phyloP scores from a whole-genome alignment of 306 rosid genomes.

The Cicer bijugum region DNA sequence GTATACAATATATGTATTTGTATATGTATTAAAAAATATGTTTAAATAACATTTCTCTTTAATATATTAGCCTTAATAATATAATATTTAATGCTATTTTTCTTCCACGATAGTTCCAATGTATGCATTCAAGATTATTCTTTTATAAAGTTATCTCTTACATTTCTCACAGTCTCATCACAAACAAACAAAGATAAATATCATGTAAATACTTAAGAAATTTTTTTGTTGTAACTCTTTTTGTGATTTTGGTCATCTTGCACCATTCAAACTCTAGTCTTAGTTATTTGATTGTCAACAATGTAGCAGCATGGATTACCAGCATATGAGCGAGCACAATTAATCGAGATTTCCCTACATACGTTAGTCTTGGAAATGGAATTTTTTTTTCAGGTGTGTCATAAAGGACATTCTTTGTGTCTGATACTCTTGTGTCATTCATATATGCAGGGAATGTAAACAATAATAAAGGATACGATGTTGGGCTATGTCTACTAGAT shows the following conservation, averaged over 20 bases:
- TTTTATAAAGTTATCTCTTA: neutral
- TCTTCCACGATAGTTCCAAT: too few species aligned
- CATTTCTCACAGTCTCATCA: neutral
- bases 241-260: constrained; percentile 56
- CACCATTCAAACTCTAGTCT: constrained; percentile 79
- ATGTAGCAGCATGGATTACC: constrained; percentile 89
- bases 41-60: too few species aligned
- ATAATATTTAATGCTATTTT: too few species aligned
- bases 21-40: too few species aligned
- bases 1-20: too few species aligned
- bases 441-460: constrained; percentile 66
- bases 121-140: neutral
- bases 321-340: constrained; percentile 87
- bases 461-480: constrained; percentile 6
- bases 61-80: too few species aligned
- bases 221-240: neutral
- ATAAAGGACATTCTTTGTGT: constrained; percentile 46
- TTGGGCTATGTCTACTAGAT: constrained; percentile 55
- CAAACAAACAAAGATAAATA: neutral
- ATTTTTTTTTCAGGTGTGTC: constrained; percentile 58
- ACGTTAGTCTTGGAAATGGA: constrained; percentile 68
- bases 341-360: constrained; percentile 81
- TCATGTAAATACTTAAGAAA: constrained; percentile 38
- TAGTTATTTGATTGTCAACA: constrained; percentile 42
- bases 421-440: constrained; percentile 45